A percentile compares a stretch with the other conserved stretches of the same genome.
phyloP scores from a whole-genome alignment of 306 rosid genomes.

The Fagus crenata region DNA sequence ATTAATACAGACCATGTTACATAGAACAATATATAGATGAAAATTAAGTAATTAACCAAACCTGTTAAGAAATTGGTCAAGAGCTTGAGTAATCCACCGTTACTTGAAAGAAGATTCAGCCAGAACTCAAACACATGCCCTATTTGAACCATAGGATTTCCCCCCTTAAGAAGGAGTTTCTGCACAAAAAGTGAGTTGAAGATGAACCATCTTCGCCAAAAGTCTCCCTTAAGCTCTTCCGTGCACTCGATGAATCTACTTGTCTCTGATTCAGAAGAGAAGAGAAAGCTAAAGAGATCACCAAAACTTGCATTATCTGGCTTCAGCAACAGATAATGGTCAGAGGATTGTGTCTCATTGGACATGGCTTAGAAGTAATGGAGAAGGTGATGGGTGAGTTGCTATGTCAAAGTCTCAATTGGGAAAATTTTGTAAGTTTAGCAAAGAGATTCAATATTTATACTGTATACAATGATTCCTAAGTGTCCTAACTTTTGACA shows the following conservation, averaged over 20 bases:
- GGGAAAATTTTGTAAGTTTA: not conserved
- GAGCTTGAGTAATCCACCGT: conserved; percentile 35
- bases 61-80: conserved; percentile 25
- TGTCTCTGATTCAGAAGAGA: conserved; percentile 13
- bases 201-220: conserved; percentile 36
- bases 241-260: conserved; percentile 30
- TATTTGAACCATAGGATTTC: conserved; percentile 21
- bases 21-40: too few relatives aligned
- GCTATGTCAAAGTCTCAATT: conserved; percentile 10
- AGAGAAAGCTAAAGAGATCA: conserved; percentile 29
- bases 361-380: conserved; percentile 24
- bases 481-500: not conserved
- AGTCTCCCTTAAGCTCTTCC: not conserved
- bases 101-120: conserved; percentile 38
- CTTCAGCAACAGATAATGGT: conserved; percentile 29
- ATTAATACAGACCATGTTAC: too few relatives aligned
- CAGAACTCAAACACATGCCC: conserved; percentile 12
- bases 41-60: not conserved
- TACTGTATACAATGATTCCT: not conserved
- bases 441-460: not conserved
- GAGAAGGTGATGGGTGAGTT: not conserved
- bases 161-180: conserved; percentile 12
- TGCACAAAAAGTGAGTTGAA: conserved; percentile 36
- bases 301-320: conserved; percentile 25
- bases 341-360: conserved; percentile 4